These are phyloP conservation scores for Macroventuria anomochaeta DNA, from an alignment of 2,329 filamentous ascomycete species.

Conservation along the genomic window DNA sequence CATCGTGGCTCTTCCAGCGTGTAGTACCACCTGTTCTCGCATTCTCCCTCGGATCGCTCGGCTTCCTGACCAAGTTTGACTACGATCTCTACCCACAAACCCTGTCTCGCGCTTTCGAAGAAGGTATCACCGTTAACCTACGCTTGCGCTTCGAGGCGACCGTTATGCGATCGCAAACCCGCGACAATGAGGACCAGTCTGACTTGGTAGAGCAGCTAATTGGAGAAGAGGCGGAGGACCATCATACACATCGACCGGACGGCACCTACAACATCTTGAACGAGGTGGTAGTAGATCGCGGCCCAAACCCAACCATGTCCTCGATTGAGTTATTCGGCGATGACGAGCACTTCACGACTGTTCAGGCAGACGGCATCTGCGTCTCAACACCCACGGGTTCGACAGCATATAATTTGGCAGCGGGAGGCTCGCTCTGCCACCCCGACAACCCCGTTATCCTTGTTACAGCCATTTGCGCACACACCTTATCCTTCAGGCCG, in stretches of 20 bases:
- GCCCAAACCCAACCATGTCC: conserved; percentile 93
- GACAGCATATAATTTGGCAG: conserved; percentile 93
- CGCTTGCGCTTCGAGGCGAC: conserved; percentile 91
- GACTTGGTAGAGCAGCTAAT: conserved; percentile 84
- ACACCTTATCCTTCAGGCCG: conserved; percentile 94
- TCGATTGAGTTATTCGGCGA: conserved; percentile 92
- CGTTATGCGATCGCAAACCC: conserved; percentile 77
- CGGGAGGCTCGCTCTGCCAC: conserved; percentile 93
- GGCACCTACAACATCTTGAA: conserved; percentile 90
- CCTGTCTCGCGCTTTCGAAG: conserved; percentile 73
- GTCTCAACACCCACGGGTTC: conserved; percentile 94
- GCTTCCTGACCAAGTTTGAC: conserved; percentile 96
- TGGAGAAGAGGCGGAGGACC: conserved; percentile 82
- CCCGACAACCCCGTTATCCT: conserved; percentile 97
- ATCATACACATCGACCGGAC: conserved; percentile 83
- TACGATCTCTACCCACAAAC: conserved; percentile 76
- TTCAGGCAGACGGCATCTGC: conserved; percentile 91
- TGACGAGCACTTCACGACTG: conserved; percentile 92
- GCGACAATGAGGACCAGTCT: conserved; percentile 42
- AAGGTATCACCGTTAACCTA: conserved; percentile 88
- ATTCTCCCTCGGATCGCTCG: conserved; percentile 88
- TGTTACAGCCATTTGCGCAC: conserved; percentile 90
- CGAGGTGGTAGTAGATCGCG: conserved; percentile 93
- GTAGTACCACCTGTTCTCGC: conserved; percentile 93
- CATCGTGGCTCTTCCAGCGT: conserved; percentile 95